Percentiles rank a stretch among this genome's conserved stretches.
phyloP scores from a whole-genome alignment of 2,329 filamentous ascomycete species.

The Trichophyton verrucosum region DNA sequence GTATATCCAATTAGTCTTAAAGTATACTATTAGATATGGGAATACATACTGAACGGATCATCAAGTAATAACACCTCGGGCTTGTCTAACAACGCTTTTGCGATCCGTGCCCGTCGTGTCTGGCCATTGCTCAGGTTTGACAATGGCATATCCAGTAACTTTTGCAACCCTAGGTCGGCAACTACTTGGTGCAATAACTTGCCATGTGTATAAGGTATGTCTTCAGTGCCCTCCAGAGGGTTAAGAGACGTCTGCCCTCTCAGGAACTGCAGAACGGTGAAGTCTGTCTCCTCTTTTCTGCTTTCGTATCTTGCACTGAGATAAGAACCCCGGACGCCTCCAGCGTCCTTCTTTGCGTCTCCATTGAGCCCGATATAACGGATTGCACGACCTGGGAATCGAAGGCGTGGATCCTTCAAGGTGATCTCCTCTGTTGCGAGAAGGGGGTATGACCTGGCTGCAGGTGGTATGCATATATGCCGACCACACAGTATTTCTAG shows the following conservation, averaged over 20 bases:
- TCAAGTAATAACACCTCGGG: slow-evolving; percentile 79
- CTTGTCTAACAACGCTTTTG: slow-evolving; percentile 63
- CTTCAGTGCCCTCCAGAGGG: slow-evolving; percentile 42
- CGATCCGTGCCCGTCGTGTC: slow-evolving; percentile 74
- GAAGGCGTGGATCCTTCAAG: slow-evolving; percentile 37
- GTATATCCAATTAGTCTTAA: slow-evolving; percentile 12
- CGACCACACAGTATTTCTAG: slow-evolving; percentile 66
- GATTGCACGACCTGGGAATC: slow-evolving; percentile 55
- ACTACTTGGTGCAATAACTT: slow-evolving; percentile 51
- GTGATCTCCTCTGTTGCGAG: slow-evolving; percentile 53
- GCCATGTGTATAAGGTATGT: slow-evolving; percentile 34
- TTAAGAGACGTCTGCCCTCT: slow-evolving; percentile 75
- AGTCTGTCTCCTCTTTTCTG: slow-evolving; percentile 72
- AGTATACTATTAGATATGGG: background rate
- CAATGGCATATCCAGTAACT: slow-evolving; percentile 67
- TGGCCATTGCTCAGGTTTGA: slow-evolving; percentile 90
- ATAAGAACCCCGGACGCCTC: slow-evolving; percentile 55
- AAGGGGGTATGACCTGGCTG: slow-evolving; percentile 65
- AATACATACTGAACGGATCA: slow-evolving; percentile 64
- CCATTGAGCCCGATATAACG: slow-evolving; percentile 84
- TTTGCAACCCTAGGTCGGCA: slow-evolving; percentile 53
- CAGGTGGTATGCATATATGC: slow-evolving; percentile 62
- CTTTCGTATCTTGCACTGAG: slow-evolving; percentile 86
- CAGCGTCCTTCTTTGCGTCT: slow-evolving; percentile 44
- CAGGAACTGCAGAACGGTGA: slow-evolving; percentile 69